Base-by-base conservation (phyloP, 192 early-diverging fungal genomes). In the Chytriomyces confervae region DNA sequence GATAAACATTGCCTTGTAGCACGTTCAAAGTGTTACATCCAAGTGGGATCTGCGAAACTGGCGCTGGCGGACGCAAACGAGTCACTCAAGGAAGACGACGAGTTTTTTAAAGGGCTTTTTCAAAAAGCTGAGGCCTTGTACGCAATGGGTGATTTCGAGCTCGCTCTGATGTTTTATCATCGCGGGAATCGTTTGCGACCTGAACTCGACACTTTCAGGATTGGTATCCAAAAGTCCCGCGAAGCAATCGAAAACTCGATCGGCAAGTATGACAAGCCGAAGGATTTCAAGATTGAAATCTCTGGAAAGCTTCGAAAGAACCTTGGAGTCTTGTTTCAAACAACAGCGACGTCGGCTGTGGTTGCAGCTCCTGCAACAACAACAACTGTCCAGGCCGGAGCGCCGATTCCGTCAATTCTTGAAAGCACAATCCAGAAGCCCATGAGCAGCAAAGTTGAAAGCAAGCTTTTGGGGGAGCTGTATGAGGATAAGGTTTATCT, bases 161-260 rank as follows among this genome's bases (percentile, higher is more conserved):
- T 89, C 23, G 89, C 89, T 11, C 78, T 90, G 44, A 81, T 90
- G 50, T 88, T 80, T 53, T 90, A 85, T 64, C 89, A 90, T 66
- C 80, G 89, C 10, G 89, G 89, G 11, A 89, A 89, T 70, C 51
- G 83, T 29, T 62, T 85, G 44, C 65, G 88, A 5, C 89, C 89
- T 20, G 89, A 90, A 75, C 72, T 89, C 7, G 86, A 87, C 63
- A 88, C 89, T 63, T 90, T 90, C 61, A 66, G 89, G 47, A 79
- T 88, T 23, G 89, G 89, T 16, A 90, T 90, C n/a, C 89, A 90
- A 77, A 90, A 90, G 63, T 77, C 85, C 18, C 49, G 88, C 36
- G 89, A 90, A 73, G 89, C 89, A 5, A 90, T 90, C 53, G 84
- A 90, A 57, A 90, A 90, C 72, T 82, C 82, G 1, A 90, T 90